Base-by-base conservation (phyloP, 495 filamentous ascomycete species). In the Durotheca rogersii region DNA sequence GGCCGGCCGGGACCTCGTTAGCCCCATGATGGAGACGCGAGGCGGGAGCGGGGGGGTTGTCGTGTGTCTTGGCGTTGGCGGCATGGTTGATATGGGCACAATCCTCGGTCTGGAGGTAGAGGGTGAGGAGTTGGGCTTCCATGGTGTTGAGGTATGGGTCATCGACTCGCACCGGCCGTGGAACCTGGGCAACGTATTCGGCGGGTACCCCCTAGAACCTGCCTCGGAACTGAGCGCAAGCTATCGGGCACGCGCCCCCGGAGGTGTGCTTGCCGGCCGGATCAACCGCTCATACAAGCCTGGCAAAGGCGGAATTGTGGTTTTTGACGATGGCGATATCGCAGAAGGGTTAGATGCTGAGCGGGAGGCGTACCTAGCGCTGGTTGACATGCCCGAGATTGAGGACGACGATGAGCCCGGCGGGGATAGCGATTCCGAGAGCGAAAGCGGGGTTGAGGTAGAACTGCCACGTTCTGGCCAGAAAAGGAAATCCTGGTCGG, bases 261-360 rank as follows among this genome's bases (percentile, higher is more conserved):
- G 34, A 2, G 77, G 75, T 21, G 67, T 80, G n/a, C 74, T 60
- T 49, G 82, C 75, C 47, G 93, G 93, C 0, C 79, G 79, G 41
- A 81, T 96, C 20, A 76, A 78, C 23, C 72, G 77, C n/a, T 66
- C 75, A 1, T 96, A 91, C 64, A 79, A 78, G 53, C 82, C 84
- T 12, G 88, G 88, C 25, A 82, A 78, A 50, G 90, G 90, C 19
- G 90, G 90, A 0, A 88, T 96, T 51, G 76, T 96, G 45, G 89
- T 95, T 4, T 93, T 89, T 67, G 94, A 97, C 61, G 94, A 97
- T 67, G 94, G 92, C 11, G 93, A 98, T 69, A 93, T 98, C 35
- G 87, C 91, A 54, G 89, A 92, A 42, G 90, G 91, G n/a, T 67
- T 97, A 33, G 56, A 54, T 23, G 72, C 68, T 14, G 90, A 97